Base-by-base conservation (phyloP, 2,329 filamentous ascomycete genomes). In the Fusarium sororula region DNA sequence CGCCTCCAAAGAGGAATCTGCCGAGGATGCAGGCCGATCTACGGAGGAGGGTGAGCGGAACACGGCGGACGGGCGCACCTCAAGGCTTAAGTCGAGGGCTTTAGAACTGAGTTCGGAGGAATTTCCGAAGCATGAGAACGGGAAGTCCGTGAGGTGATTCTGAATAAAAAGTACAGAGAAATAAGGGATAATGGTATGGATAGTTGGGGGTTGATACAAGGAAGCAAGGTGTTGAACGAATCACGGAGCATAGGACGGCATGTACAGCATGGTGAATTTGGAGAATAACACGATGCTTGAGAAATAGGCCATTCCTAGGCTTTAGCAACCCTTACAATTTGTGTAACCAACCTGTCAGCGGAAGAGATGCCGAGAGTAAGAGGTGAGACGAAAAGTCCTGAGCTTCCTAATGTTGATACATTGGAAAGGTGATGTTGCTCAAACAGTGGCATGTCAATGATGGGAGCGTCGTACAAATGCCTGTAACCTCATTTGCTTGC, bases 381-480 rank as follows among this genome's bases (percentile, higher is more conserved):
- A 70, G 28, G 28, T 57, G 48, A 59, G 48, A 56, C 50, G 54
- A 48, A 10, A 22, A 45, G 45, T 53, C 37, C 55, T 61, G 58
- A 63, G 59, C 58, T 69, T 70, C 66, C 59, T 66, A 66, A 74
- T 51, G 41, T 51, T 69, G 32, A 39, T 35, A 13, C 30, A 35
- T 51, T 32, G 42, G 13, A 65, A 58, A 63, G 30, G 57, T 69
- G 70, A 57, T 61, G 38, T 48, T 63, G 60, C 57, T 57, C 62
- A 53, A 64, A 65, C 51, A 54, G 66, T 78, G 76, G 76, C 70
- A 78, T 78, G 76, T 78, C 65, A 66, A 71, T 73, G 72, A 76
- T 64, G 72, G 62, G 63, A 63, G 38, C 58, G 62, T 77, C 48
- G 68, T 75, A 66, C 64, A 78, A 77, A 77, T 75, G 66, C 65